phyloP scores from a whole-genome alignment of 2,329 filamentous ascomycete genomes.

The Xylaria sp. region DNA sequence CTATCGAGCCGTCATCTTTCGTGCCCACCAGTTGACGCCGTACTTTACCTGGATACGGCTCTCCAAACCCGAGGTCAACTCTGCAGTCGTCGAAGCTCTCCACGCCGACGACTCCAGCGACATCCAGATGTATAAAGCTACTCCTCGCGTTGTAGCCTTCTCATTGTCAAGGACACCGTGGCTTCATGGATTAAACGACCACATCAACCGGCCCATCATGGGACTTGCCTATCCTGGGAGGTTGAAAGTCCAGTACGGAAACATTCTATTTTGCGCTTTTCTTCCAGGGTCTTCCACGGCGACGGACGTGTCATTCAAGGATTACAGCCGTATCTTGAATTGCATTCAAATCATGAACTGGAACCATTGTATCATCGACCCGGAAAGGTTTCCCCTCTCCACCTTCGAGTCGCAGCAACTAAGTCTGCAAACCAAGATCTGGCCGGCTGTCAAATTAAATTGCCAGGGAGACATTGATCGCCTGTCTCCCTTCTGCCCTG shows the following conservation, averaged over 20 bases:
- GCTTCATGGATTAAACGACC: background rate
- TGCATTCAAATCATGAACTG: background rate
- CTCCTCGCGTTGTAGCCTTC: too few relatives aligned
- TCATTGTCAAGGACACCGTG: too few relatives aligned
- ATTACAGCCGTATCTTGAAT: constrained; percentile 20
- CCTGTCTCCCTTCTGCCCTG: background rate
- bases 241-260: constrained; percentile 8
- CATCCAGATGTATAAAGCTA: too few relatives aligned
- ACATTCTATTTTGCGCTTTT: constrained; percentile 13
- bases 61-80: too few relatives aligned
- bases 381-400: constrained; percentile 2
- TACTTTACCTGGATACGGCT: too few relatives aligned
- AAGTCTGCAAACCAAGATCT: background rate
- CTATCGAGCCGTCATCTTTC: too few relatives aligned
- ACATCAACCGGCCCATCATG: constrained; percentile 19
- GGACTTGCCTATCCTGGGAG: constrained; percentile 13
- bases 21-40: too few relatives aligned
- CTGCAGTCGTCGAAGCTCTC: too few relatives aligned
- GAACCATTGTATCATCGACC: constrained; percentile 5
- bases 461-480: constrained; percentile 11
- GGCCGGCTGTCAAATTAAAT: constrained; percentile 19
- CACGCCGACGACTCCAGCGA: too few relatives aligned
- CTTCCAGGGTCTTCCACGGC: too few relatives aligned
- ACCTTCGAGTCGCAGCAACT: background rate
- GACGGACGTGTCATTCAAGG: constrained; percentile 9